These are phyloP conservation scores for Aureobasidium sp. DNA, from an alignment of 2,329 filamentous ascomycete genomes.

Conservation along the genomic window DNA sequence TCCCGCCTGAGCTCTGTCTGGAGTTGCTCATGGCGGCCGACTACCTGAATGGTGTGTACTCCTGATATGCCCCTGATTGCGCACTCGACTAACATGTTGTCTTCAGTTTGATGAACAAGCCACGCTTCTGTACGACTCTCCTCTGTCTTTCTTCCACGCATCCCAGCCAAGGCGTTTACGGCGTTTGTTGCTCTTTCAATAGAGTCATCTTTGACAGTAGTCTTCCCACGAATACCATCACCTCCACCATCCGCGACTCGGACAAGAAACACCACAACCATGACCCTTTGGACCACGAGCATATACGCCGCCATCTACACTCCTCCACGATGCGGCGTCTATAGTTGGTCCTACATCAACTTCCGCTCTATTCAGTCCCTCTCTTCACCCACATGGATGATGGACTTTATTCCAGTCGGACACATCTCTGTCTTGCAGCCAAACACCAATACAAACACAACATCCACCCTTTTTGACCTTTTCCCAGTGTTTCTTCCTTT, in stretches of 20 bases:
- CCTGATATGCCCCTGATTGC: background rate
- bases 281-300: slow-evolving; percentile 18
- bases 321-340: slow-evolving; percentile 20
- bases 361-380: slow-evolving; percentile 13
- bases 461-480: background rate
- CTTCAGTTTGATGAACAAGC: slow-evolving; percentile 14
- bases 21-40: slow-evolving; percentile 73
- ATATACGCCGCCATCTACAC: slow-evolving; percentile 19
- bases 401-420: slow-evolving; percentile 14
- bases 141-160: background rate
- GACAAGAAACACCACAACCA: background rate
- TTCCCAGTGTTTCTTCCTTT: no score
- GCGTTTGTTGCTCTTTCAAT: slow-evolving; percentile 8
- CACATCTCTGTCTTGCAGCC: background rate
- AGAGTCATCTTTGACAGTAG: background rate
- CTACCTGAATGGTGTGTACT: slow-evolving; percentile 56
- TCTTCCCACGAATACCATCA: background rate
- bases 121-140: background rate
- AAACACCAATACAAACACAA: background rate
- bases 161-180: slow-evolving; percentile 12
- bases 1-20: slow-evolving; percentile 69
- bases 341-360: slow-evolving; percentile 20
- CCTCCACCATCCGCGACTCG: background rate
- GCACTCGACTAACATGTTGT: background rate
- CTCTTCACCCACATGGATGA: background rate